Base-by-base conservation (phyloP, 768 basidiomycete species). In the Russula sp. region DNA sequence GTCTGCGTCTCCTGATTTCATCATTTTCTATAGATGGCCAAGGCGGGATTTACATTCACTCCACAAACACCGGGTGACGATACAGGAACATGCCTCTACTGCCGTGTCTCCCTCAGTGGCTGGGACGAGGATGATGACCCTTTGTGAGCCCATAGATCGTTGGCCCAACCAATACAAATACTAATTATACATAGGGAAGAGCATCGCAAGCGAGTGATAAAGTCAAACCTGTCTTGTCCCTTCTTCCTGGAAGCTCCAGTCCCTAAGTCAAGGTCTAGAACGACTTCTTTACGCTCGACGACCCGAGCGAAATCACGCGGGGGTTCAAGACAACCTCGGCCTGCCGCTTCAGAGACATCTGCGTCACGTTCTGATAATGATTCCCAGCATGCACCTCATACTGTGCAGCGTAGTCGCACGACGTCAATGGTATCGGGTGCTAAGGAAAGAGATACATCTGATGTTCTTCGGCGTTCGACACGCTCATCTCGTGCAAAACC, bases 121-220 rank as follows among this genome's bases (percentile, higher is more conserved):
- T 98, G 95, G 95, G 90, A 93, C 46, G 75, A 79, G 34, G 83
- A 82, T 14, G 95, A 98, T 71, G 86, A 95, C 73, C 95, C 95
- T 14, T 70, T 86, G 95, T 97, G 73, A 60, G 89, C 75, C 60
- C 38, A 32, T n/a, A 57, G 16, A n/a, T 36, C 65, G 25, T 52
- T 39, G 14, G 20, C 14, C 52, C 41, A 46, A 20, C 41, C 34
- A 52, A 41, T 53, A 22, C 22, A 5, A 45, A 55, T 62, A 47
- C 49, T 52, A 58, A 48, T 65, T 58, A 39, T 46, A 47, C 59
- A 63, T 68, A 91, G 89, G 64, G 80, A 87, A 69, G 87, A 93
- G 68, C 92, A 95, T 68, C 79, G 79, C n/a, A 80, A 79, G 61
- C 86, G 90, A 52, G 78, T 77, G 38, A 75, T 77, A 53, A 83